These are phyloP conservation scores for Amanita phalloides DNA, from an alignment of 768 basidiomycete genomes.

Conservation along the genomic window DNA sequence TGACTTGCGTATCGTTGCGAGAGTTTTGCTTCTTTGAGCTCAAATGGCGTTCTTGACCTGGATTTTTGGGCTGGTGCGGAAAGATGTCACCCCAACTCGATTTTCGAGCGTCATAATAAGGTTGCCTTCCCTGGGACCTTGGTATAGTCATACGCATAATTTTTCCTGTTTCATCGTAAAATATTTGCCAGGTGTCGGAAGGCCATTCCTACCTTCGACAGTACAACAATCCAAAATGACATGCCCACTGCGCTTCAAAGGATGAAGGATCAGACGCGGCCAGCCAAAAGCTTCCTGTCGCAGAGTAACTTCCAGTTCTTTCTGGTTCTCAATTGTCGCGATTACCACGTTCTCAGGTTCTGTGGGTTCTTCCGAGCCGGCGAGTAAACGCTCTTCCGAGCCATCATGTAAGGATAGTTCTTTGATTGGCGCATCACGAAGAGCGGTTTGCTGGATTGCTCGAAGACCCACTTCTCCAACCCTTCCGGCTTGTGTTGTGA, in stretches of 20 bases:
- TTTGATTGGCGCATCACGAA: conserved; percentile 19
- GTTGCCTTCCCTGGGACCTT: conserved; percentile 91
- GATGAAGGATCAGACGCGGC: conserved; percentile 90
- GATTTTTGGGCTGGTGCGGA: conserved; percentile 79
- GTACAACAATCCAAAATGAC: conserved; percentile 87
- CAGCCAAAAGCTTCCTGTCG: conserved; percentile 73
- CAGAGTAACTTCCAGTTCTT: conserved; percentile 41
- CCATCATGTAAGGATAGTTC: conserved; percentile 32
- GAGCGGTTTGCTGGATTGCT: conserved; percentile 25
- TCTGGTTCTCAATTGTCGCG: conserved; percentile 8
- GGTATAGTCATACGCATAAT: conserved; percentile 89
- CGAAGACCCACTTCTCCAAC: conserved; percentile 42
- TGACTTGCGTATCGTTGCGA: too few relatives aligned
- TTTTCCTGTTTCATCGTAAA: conserved; percentile 46
- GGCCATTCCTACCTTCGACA: conserved; percentile 73
- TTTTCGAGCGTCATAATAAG: conserved; percentile 92
- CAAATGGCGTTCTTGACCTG: conserved; percentile 53
- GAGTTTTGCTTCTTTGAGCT: conserved; percentile 11
- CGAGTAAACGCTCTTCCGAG: conserved; percentile 9
- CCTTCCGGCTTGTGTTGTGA: conserved; percentile 32
- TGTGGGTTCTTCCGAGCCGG: background rate
- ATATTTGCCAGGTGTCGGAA: background rate
- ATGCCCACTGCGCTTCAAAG: conserved; percentile 85
- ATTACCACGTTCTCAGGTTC: background rate
- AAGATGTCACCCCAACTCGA: conserved; percentile 92